Percentiles rank a stretch among this genome's conserved stretches.
Conservation (phyloP, 192 early-diverging fungal species). For the Entomortierella beljakovae region DNA sequence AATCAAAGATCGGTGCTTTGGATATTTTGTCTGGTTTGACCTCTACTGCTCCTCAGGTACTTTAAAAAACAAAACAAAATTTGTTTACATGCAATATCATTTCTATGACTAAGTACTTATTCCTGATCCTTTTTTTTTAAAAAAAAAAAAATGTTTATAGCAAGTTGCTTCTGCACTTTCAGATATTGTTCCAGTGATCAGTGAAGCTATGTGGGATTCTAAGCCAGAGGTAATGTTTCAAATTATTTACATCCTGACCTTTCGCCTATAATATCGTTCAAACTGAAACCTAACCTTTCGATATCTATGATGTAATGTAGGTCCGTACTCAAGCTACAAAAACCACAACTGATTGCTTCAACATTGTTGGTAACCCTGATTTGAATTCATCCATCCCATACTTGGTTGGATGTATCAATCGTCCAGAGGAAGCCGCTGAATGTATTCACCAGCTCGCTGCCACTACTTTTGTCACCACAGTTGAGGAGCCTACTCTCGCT, state of each 20-base stretch:
- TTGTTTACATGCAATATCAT: background rate
- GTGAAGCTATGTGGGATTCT: slow-evolving; percentile 85
- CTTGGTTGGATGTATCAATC: slow-evolving; percentile 78
- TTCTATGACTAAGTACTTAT: background rate
- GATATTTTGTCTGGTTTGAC: slow-evolving; percentile 58
- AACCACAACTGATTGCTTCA: slow-evolving; percentile 77
- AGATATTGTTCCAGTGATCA: slow-evolving; percentile 78
- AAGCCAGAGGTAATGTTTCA: slow-evolving; percentile 76
- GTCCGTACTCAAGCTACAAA: slow-evolving; percentile 63
- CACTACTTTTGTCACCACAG: slow-evolving; percentile 84
- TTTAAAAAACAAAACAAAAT: background rate
- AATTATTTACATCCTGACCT: background rate
- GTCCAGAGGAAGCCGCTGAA: slow-evolving; percentile 83
- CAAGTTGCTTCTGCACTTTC: slow-evolving; percentile 63
- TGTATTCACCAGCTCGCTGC: slow-evolving; percentile 83
- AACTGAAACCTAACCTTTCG: background rate
- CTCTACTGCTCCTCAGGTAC: slow-evolving; percentile 56
- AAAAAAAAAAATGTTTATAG: background rate
- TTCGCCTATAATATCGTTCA: background rate
- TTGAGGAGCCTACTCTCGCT: slow-evolving; percentile 81
- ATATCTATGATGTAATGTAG: slow-evolving; percentile 24
- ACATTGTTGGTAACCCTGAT: slow-evolving; percentile 83
- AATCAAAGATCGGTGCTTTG: slow-evolving; percentile 71
- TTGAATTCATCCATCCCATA: slow-evolving; percentile 81
- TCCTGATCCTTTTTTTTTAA: background rate